Base-by-base conservation (phyloP, 768 basidiomycete genomes). In the Leccinum olivaceopallidum region DNA sequence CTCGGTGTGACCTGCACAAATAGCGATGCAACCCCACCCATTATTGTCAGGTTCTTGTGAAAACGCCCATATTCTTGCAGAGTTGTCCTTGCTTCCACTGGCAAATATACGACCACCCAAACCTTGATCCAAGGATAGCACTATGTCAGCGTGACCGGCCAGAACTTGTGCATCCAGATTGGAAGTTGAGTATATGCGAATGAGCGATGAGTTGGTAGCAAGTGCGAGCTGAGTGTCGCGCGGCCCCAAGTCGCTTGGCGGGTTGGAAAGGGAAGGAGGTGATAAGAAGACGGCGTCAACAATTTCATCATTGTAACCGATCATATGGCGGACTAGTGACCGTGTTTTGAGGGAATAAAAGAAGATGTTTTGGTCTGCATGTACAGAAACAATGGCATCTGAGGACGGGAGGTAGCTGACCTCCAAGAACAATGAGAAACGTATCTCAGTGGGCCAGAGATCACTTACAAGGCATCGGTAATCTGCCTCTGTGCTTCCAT, bases 261-360 rank as follows among this genome's bases (percentile, higher is more conserved):
- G 32, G 6, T 68, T 63, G 30, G 64, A 65, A 7, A 64, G 67
- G 20, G 71, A 52, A 26, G 67, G n/a, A 34, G 80, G 70, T 50
- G 83, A 84, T 60, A 99, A 81, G 76, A 95, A 93, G 28, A 83
- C 80, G 5, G 88, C 84, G 68, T 98, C 97, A 55, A 98, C 90
- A 65, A 98, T 95, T 75, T 98, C 96, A 75, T 99, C 97, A 73
- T 98, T 98, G 81, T 90, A 99, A 0, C 97, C 97, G 67, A 98
- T 87, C 65, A 98, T 77, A 67, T 98, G 96, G 18, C 91, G 88
- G 2, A 81, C 78, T 26, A 92, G 76, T 9, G 81, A 77, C 34
- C 81, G 81, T 1, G 85, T 84, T n/a, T 80, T 73, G 8, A 96
- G 77, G 2, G 92, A 94, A 73, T 95, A 87, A 76, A 94, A 94